Evolutionary conservation across 345 rosid species (phyloP), one percentile per base, ranked within the genome.

Genomic region (Atalantia buxifolia): DNA sequence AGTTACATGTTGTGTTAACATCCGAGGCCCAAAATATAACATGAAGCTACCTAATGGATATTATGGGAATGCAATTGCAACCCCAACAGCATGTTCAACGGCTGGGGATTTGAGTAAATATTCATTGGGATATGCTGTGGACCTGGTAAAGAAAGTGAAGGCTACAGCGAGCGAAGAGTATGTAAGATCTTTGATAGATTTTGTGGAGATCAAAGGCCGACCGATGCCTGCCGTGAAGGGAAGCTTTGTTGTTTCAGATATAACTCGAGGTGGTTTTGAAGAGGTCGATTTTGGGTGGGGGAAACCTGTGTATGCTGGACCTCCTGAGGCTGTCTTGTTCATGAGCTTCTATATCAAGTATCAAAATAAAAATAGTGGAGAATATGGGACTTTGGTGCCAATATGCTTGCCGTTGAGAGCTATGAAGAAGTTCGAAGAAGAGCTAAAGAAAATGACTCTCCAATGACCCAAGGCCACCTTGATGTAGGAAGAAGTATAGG

Each of bases 41-140:
- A 71, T 71, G 71, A 59, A 0, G 27, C 24, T 79, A 1, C 70
- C 68, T 2, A 30, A 8, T 0, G 89, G 88, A 4, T 90, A 86
- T 24, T 86, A 88, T 45, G 91, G 93, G 9, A 88, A 86, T 56
- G 85, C 80, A n/a, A 60, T 77, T 31, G 84, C 77, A 30, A 80
- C 59, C 31, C 85, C 89, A 3, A 85, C 76, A 0, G 81, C 86
- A 28, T 69, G 76, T 38, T 66, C 87, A 50, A 82, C 59, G 1
- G 87, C 80, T 3, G 77, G 31, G 13, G 71, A 78, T 12, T 66
- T 88, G 5, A 7, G 45, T 0, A 53, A 18, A 22, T 79, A 71
- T 7, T 81, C 89, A 0, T 16, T 90, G 0, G 84, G 79, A n/a
- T 88, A 81, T 68, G 89, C 84, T 0, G 4, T 90, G 18, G 77